Evolutionary conservation across 371 early-diverging fungal species (phyloP).

Genomic region (Rhizopus microsporus): DNA sequence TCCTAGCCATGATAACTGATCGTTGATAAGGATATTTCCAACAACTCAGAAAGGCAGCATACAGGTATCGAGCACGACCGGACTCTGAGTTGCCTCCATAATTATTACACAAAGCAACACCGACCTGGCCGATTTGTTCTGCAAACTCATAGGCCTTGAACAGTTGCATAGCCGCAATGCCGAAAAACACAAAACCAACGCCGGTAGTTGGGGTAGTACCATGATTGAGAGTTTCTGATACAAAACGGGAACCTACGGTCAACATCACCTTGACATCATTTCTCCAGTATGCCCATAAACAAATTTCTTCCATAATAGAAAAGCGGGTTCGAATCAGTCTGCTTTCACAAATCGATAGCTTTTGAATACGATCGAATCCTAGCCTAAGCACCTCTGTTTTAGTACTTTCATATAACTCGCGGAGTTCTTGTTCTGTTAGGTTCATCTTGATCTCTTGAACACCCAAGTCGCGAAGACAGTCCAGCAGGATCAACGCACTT

Average conservation of each 20-base stretch:
- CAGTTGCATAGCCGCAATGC: constrained; percentile 42
- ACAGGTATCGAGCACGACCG: constrained; percentile 37
- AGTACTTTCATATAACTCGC: constrained; percentile 29
- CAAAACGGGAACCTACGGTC: constrained; percentile 31
- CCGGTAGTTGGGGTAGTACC: constrained; percentile 47
- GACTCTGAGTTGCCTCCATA: constrained; percentile 47
- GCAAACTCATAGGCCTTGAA: constrained; percentile 48
- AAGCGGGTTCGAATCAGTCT: constrained; percentile 42
- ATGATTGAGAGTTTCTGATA: constrained; percentile 36
- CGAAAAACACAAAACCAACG: constrained; percentile 49
- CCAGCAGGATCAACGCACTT: constrained; percentile 32
- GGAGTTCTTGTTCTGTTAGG: constrained; percentile 24
- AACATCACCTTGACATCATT: constrained; percentile 37
- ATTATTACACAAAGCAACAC: constrained; percentile 38
- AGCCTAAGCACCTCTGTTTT: constrained; percentile 32
- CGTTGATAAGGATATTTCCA: constrained; percentile 48
- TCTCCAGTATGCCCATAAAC: constrained; percentile 47
- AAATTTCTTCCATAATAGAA: constrained; percentile 45
- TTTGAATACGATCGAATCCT: constrained; percentile 34
- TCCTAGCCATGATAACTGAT: constrained; percentile 35
- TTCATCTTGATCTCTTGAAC: constrained; percentile 31
- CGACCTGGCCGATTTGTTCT: constrained; percentile 43
- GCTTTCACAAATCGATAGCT: constrained; percentile 41
- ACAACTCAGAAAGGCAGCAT: constrained; percentile 36
- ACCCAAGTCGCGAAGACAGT: constrained; percentile 48